Percentiles rank a stretch among this genome's conserved stretches.
These are phyloP conservation scores for Talaromyces piceae DNA, from an alignment of 2,329 filamentous ascomycete species.

Conservation along the genomic window DNA sequence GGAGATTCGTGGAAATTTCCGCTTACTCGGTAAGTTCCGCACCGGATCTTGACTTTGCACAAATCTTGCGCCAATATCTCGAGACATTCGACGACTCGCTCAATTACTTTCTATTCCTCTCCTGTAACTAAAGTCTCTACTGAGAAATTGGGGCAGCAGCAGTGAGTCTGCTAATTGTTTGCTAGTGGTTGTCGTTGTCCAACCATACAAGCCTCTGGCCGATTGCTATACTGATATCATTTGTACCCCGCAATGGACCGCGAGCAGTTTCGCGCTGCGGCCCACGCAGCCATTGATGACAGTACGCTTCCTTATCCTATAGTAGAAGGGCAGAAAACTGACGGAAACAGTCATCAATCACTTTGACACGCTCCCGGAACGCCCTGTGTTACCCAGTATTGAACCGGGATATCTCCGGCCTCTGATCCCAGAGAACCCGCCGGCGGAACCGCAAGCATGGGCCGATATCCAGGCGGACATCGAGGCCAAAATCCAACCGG, in stretches of 20 bases:
- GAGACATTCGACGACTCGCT: too few species aligned
- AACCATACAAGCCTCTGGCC: too few species aligned
- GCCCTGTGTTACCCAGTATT: conserved; percentile 68
- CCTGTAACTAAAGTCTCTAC: too few species aligned
- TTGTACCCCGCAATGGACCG: conserved; percentile 57
- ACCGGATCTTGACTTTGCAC: too few species aligned
- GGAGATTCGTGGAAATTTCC: conserved; percentile 2
- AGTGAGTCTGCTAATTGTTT: too few species aligned
- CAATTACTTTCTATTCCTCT: too few species aligned
- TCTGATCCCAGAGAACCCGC: conserved; percentile 64
- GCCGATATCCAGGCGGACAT: conserved; percentile 73
- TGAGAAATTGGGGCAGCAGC: too few species aligned
- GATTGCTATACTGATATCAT: background rate
- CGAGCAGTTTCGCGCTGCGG: conserved; percentile 68
- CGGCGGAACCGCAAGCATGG: conserved; percentile 63
- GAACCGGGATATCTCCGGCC: conserved; percentile 78
- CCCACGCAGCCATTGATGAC: conserved; percentile 71
- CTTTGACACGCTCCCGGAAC: conserved; percentile 65
- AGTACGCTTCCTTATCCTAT: conserved; percentile 49
- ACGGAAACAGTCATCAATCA: conserved; percentile 81
- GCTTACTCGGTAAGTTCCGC: conserved; percentile 6
- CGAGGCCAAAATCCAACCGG: conserved; percentile 78
- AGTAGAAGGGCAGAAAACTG: background rate
- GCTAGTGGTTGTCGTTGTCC: too few species aligned
- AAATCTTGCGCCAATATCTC: too few species aligned